These are phyloP conservation scores for Tremella mesenterica DNA, from an alignment of 768 basidiomycete genomes.

Conservation along the genomic window DNA sequence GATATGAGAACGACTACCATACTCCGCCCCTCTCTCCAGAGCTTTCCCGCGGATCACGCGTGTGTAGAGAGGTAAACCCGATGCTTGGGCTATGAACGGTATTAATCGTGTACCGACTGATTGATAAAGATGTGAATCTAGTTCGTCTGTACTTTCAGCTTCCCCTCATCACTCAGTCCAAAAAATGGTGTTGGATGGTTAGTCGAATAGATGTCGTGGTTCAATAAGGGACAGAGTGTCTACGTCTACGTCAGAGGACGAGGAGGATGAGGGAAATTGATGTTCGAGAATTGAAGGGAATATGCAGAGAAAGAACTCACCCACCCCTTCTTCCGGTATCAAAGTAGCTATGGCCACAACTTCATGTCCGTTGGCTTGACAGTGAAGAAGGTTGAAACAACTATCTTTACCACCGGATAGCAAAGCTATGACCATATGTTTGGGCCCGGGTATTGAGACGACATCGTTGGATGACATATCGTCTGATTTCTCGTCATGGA, in stretches of 20 bases:
- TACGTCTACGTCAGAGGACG: neutral
- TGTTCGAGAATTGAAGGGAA: neutral
- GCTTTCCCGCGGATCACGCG: slow-evolving; percentile 71
- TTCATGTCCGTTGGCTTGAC: slow-evolving; percentile 72
- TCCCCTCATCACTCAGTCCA: no score
- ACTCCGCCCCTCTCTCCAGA: slow-evolving; percentile 71
- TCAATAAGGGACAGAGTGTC: neutral
- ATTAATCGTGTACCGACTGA: slow-evolving; percentile 97
- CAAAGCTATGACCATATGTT: slow-evolving; percentile 71
- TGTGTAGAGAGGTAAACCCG: slow-evolving; percentile 78
- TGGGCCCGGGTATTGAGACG: slow-evolving; percentile 14
- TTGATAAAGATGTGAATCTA: slow-evolving; percentile 97
- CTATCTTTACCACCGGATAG: slow-evolving; percentile 98
- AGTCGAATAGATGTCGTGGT: no score
- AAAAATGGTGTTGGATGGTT: no score
- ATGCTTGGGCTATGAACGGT: slow-evolving; percentile 69
- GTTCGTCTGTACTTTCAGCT: slow-evolving; percentile 62
- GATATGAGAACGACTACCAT: slow-evolving; percentile 59
- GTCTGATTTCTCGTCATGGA: no score
- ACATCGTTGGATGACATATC: no score
- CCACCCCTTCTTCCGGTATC: slow-evolving; percentile 73
- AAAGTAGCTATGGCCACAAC: slow-evolving; percentile 82
- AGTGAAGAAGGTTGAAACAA: slow-evolving; percentile 90
- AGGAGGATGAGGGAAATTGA: no score
- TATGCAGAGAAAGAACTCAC: slow-evolving; percentile 48